Base-by-base conservation (phyloP, 2,329 filamentous ascomycete genomes). In the Furcasterigmium sp. region DNA sequence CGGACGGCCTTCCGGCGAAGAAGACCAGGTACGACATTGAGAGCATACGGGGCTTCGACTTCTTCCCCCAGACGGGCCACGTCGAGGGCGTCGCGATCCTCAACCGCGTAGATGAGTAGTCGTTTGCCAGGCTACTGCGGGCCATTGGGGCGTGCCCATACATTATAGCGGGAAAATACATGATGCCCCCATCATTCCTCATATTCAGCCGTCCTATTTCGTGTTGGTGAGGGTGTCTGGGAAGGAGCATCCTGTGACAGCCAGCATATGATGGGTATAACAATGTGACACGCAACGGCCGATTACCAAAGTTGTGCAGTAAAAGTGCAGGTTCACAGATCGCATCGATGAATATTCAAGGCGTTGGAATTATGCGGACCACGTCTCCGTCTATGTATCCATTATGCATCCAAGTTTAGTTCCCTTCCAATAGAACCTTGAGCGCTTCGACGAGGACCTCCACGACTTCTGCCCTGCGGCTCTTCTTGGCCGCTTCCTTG, bases 41-140 rank as follows among this genome's bases (percentile, higher is more conserved):
- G 73, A 95, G 87, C 58, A 65, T 98, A 37, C 76, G 85, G 38
- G 93, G 91, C 0, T 97, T 97, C 58, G 93, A 98, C 61, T 97
- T 98, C 65, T 98, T 98, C 66, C 93, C 93, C 11, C 91, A 97
- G 65, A 85, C 82, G 17, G 75, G 77, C 2, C 82, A 86, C 56
- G 82, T 85, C 0, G 82, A 86, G 59, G 80, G 82, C 37, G 80
- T 85, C 32, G 80, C 79, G 5, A 75, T 85, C 26, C 58, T 85
- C 53, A 84, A 78, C 51, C 67, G 78, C 50, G 70, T 78, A 13
- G 76, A 78, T 28, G 58, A 60, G 46, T 46, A 42, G 43, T 47
- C 21, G 11, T 11, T 21, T 4, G 17, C 6, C 23, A 37, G 19
- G 8, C n/a, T n/a, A n/a, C n/a, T n/a, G n/a, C n/a, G n/a, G n/a